Conservation (phyloP, 495 filamentous ascomycete genomes). For the Penicillium tannophilum region DNA sequence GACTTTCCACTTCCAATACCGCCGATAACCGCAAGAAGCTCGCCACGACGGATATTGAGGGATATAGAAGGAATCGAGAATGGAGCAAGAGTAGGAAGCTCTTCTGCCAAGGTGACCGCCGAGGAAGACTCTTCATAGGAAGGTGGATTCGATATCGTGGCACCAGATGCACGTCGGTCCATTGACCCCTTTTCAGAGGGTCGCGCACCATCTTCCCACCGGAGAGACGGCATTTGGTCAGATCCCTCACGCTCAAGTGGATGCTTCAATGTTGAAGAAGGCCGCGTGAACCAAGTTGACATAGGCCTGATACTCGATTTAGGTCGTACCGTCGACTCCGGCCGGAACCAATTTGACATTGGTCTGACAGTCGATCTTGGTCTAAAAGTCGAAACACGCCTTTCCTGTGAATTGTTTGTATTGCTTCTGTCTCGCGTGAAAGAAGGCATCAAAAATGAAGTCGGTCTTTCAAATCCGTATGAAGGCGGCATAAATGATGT, state of each 20-base stretch:
- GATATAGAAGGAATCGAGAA: neutral
- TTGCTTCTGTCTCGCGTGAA: neutral
- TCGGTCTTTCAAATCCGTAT: neutral
- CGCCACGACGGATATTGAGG: neutral
- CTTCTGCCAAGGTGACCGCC: neutral
- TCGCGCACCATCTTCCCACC: neutral
- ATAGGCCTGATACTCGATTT: neutral
- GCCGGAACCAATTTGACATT: neutral
- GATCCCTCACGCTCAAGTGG: neutral
- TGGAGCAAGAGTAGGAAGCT: neutral
- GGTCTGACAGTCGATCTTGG: neutral
- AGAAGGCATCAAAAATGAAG: neutral
- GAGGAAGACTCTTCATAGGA: neutral
- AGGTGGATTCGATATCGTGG: neutral
- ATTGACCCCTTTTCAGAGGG: neutral
- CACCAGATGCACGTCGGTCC: neutral
- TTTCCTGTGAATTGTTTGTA: neutral
- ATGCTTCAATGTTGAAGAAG: neutral
- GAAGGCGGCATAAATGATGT: neutral
- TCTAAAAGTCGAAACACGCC: neutral
- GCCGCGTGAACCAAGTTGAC: neutral
- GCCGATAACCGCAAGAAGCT: conserved; percentile 4
- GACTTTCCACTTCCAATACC: conserved; percentile 4
- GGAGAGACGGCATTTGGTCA: neutral
- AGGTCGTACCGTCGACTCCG: neutral